Percentiles rank a stretch among this genome's conserved stretches.
Evolutionary conservation across 345 rosid genomes (phyloP).

Genomic region (Erucastrum elatum): DNA sequence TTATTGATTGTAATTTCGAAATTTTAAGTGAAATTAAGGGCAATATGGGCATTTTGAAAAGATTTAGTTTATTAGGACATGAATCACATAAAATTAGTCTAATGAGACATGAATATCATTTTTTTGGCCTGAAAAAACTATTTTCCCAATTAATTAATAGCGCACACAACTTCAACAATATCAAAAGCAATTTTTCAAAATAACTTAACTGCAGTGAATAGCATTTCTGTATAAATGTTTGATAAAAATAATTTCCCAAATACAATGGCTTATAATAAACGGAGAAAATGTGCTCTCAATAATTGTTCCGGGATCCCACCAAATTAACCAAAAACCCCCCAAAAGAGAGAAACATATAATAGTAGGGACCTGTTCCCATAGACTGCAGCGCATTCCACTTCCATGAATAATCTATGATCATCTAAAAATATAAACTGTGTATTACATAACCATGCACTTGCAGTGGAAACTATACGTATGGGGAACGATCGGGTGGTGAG

Average conservation of each 20-base stretch:
- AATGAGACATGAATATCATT: too few species aligned
- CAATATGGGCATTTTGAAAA: too few species aligned
- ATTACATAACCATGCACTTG: conserved; percentile 8
- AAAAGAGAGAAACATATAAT: conserved; percentile 22
- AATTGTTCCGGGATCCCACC: conserved; percentile 22
- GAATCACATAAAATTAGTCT: too few species aligned
- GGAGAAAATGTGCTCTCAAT: not conserved
- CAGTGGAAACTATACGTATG: conserved; percentile 9
- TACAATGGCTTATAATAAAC: not conserved
- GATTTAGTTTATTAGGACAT: too few species aligned
- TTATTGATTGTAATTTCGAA: too few species aligned
- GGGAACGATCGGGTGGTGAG: conserved; percentile 33
- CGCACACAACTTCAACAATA: not conserved
- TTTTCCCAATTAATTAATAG: not conserved
- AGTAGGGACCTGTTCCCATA: conserved; percentile 30
- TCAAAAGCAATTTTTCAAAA: too few species aligned
- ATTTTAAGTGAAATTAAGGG: too few species aligned
- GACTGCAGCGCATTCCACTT: conserved; percentile 23
- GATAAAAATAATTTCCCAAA: not conserved
- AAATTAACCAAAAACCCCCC: conserved; percentile 19
- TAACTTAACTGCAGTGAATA: not conserved
- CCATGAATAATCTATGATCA: conserved; percentile 23
- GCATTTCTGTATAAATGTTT: not conserved
- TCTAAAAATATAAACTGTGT: not conserved
- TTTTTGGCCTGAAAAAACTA: too few species aligned